These are phyloP conservation scores for Backusella morwellensis DNA, from an alignment of 192 early-diverging fungal species.

Conservation along the genomic window DNA sequence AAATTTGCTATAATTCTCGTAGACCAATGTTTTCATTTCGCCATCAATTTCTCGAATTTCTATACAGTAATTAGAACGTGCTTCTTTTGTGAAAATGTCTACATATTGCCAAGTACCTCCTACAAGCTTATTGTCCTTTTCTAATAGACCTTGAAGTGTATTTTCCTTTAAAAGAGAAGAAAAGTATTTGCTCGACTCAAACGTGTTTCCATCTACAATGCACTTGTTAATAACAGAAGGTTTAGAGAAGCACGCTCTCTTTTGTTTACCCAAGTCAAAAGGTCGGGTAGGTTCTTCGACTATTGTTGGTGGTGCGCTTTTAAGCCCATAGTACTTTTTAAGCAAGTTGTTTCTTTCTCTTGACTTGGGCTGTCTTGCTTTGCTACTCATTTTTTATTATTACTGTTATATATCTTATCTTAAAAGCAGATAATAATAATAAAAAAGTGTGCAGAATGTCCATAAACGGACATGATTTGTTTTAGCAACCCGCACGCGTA, in stretches of 20 bases:
- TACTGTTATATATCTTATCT: too few relatives aligned
- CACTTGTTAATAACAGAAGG: background rate
- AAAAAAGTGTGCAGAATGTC: background rate
- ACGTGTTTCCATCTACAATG: constrained; percentile 58
- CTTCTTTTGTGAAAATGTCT: background rate
- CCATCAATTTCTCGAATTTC: constrained; percentile 90
- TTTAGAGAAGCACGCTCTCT: background rate
- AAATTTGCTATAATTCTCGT: constrained; percentile 98
- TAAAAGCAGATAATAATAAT: too few relatives aligned
- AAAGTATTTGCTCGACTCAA: constrained; percentile 78
- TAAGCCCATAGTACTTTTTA: constrained; percentile 52
- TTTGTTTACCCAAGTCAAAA: constrained; percentile 63
- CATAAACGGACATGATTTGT: background rate
- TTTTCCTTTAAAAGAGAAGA: constrained; percentile 71
- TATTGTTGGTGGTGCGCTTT: constrained; percentile 25
- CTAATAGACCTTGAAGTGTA: constrained; percentile 65
- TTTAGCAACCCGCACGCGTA: background rate
- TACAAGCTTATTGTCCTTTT: constrained; percentile 73
- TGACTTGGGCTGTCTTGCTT: constrained; percentile 1
- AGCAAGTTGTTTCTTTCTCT: constrained; percentile 43
- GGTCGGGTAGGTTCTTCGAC: constrained; percentile 53
- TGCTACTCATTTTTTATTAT: background rate
- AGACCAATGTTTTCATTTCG: constrained; percentile 96
- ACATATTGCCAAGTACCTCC: constrained; percentile 42
- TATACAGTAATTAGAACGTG: constrained; percentile 16